Percentiles rank a stretch among this genome's conserved stretches.
These are phyloP conservation scores for Delitschia confertaspora DNA, from an alignment of 495 filamentous ascomycete species.

Conservation along the genomic window DNA sequence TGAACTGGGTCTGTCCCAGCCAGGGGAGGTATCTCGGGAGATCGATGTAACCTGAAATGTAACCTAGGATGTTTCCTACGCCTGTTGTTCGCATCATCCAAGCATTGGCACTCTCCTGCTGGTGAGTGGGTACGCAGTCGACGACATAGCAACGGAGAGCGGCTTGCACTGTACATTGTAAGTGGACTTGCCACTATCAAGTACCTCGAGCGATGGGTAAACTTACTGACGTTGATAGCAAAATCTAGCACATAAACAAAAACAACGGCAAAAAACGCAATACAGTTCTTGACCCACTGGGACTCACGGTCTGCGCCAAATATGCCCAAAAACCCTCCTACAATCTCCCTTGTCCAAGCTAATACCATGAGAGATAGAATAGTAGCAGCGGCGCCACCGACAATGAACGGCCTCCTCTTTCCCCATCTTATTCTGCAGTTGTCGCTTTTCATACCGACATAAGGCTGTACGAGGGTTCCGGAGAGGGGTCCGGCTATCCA, in stretches of 20 bases:
- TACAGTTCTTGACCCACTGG: conserved; percentile 46
- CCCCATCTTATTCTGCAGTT: conserved; percentile 74
- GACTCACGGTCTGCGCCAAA: conserved; percentile 63
- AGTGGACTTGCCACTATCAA: neutral
- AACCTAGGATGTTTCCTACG: conserved; percentile 79
- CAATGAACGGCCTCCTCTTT: conserved; percentile 81
- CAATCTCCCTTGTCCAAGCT: conserved; percentile 74
- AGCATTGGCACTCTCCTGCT: conserved; percentile 81
- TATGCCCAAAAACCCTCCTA: conserved; percentile 57
- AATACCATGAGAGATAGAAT: conserved; percentile 63
- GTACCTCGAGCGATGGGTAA: neutral
- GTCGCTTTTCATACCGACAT: conserved; percentile 83
- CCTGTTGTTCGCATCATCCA: conserved; percentile 77
- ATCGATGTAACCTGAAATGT: conserved; percentile 70
- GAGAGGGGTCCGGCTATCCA: conserved; percentile 91
- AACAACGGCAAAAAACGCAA: conserved; percentile 66
- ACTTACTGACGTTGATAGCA: conserved; percentile 79
- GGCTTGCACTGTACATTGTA: conserved; percentile 57
- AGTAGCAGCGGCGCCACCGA: conserved; percentile 64
- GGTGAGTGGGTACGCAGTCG: conserved; percentile 78
- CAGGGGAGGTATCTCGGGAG: conserved; percentile 62
- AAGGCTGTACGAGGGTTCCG: conserved; percentile 83
- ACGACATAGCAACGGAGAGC: conserved; percentile 84
- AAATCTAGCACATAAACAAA: conserved; percentile 83
- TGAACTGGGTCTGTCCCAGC: conserved; percentile 78